Evolutionary conservation across 441 rosid species (phyloP).

Genomic region (Francoa sonchifolia): DNA sequence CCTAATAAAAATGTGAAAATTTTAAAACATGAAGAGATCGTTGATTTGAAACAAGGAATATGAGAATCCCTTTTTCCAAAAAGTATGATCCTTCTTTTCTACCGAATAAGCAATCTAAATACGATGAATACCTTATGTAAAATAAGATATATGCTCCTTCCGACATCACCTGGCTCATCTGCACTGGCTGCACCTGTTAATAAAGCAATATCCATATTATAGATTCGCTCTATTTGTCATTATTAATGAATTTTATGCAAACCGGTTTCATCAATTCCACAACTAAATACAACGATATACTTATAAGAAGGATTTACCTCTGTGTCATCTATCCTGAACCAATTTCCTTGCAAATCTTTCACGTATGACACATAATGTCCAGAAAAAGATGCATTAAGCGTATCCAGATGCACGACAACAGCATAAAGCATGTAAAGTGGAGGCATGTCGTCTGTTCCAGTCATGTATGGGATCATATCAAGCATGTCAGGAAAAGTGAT

Average conservation of each 20-base stretch:
- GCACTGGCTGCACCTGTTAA: conserved; percentile 53
- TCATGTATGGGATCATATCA: conserved; percentile 78
- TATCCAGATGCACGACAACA: conserved; percentile 77
- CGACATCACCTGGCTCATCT: conserved; percentile 77
- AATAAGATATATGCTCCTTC: conserved; percentile 87
- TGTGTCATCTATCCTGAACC: conserved; percentile 77
- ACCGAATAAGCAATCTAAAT: background rate
- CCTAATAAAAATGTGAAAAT: conserved; percentile 20
- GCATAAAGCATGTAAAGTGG: conserved; percentile 71
- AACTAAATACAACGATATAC: background rate
- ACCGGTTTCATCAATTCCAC: too few relatives aligned
- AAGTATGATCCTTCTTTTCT: background rate
- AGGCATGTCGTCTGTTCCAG: conserved; percentile 53
- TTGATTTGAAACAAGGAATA: background rate
- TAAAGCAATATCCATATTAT: conserved; percentile 6
- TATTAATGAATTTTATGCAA: too few relatives aligned
- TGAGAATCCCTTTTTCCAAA: too few relatives aligned
- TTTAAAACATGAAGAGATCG: background rate
- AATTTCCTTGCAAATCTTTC: conserved; percentile 55
- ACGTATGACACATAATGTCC: conserved; percentile 80
- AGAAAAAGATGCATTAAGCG: conserved; percentile 71
- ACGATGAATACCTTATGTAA: conserved; percentile 48
- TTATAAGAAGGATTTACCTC: conserved; percentile 32
- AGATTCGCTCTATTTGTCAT: too few relatives aligned
- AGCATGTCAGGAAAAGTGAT: conserved; percentile 77